Evolutionary conservation across 192 early-diverging fungal species (phyloP).

Genomic region (Dissophora globulifera): DNA sequence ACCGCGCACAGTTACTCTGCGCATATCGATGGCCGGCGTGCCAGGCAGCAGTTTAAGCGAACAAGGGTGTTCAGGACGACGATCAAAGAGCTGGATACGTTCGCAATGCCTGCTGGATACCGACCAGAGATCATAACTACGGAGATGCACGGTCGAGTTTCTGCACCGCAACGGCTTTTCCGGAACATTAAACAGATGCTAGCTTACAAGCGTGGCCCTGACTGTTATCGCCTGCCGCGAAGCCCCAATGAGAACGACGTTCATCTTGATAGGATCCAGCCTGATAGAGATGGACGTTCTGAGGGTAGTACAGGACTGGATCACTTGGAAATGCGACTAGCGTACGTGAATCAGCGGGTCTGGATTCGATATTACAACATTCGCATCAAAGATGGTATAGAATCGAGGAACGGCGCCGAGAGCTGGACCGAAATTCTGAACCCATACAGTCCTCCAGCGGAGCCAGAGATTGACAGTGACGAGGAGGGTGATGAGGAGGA

Average conservation of each 20-base stretch:
- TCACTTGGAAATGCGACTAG: constrained; percentile 40
- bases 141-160: constrained; percentile 10
- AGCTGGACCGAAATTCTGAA: constrained; percentile 35
- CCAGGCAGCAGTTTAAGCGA: constrained; percentile 10
- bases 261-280: not conserved
- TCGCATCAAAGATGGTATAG: constrained; percentile 35
- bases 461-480: constrained; percentile 6
- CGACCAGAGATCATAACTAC: constrained; percentile 29
- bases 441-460: constrained; percentile 2
- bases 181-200: constrained; percentile 24
- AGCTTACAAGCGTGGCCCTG: not conserved
- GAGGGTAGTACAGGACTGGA: constrained; percentile 22
- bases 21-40: constrained; percentile 6
- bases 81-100: constrained; percentile 32
- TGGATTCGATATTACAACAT: constrained; percentile 49
- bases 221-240: constrained; percentile 35
- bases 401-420: constrained; percentile 42
- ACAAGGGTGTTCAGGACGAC: constrained; percentile 22
- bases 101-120: constrained; percentile 38
- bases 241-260: constrained; percentile 13
- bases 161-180: constrained; percentile 19
- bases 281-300: constrained; percentile 2
- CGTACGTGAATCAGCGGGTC: constrained; percentile 17
- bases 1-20: not conserved
- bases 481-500: constrained; percentile 5